Base-by-base conservation (phyloP, 2,329 filamentous ascomycete genomes). In the Mycosphaerelloides madeirae region DNA sequence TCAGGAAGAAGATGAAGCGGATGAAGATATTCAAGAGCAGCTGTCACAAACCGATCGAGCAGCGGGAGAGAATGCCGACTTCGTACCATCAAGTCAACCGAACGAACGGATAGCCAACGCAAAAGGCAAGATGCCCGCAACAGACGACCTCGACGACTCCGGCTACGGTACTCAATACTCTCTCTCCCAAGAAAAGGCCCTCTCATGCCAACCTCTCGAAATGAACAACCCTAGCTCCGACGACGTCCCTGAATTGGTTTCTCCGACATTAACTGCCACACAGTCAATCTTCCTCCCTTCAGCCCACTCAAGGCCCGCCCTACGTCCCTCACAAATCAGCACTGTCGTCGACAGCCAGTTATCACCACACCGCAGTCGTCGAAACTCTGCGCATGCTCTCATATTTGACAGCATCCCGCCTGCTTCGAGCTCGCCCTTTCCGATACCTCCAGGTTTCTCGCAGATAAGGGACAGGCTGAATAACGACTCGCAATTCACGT, bases 341-440 rank as follows among this genome's bases (percentile, higher is more conserved):
- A 49, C 46, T 12, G 41, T 44, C 3, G 33, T 44, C 12, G 38
- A 43, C 25, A 47, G 39, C 1, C 44, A 43, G 14, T 34, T 25
- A 6, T 25, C 22, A 9, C 22, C 39, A 15, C 28, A 19, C 15
- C 12, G 29, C 12, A 43, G 40, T 31, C 32, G 40, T 19, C 44
- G 34, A 11, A 39, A 40, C 22, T 47, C 40, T 19, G 31, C 25
- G 9, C 38, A 43, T 15, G 32, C 29, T 19, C 18, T n/a, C 14
- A 37, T 25, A 29, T 5, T 43, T 34, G 9, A 18, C 32, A 13
- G 32, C 44, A 15, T 31, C 38, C 18, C 40, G 34, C 7, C 36
- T 31, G 8, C 49, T 4, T 44, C 49, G 4, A 49, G 46, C 46
- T 52, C 49, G 25, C 49, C 49, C 8, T 44, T 52, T 14, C 46